These are phyloP conservation scores for Monilinia fructigena DNA, from an alignment of 2,329 filamentous ascomycete species.

Conservation along the genomic window DNA sequence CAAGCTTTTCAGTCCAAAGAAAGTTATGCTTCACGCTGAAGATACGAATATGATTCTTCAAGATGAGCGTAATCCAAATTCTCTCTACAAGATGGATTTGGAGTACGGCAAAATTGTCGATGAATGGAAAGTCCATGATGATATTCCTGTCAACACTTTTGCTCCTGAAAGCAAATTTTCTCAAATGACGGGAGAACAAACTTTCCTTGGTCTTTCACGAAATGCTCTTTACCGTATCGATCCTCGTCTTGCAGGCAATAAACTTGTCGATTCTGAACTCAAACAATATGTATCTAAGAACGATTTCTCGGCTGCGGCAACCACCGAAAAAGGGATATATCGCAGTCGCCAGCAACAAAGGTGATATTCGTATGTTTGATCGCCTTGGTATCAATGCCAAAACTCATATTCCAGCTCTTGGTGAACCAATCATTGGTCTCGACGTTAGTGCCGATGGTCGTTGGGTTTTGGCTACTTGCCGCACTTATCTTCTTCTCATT, in stretches of 20 bases:
- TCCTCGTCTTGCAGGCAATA: constrained; percentile 83
- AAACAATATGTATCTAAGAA: constrained; percentile 98
- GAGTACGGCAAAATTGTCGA: constrained; percentile 98
- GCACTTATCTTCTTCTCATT: constrained; percentile 91
- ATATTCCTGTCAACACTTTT: constrained; percentile 89
- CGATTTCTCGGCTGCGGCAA: constrained; percentile 90
- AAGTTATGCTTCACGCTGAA: constrained; percentile 42
- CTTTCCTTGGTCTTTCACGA: constrained; percentile 87
- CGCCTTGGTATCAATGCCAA: constrained; percentile 96
- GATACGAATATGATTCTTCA: constrained; percentile 42
- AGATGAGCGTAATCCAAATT: constrained; percentile 69
- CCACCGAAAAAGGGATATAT: constrained; percentile 94
- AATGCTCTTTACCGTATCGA: constrained; percentile 95
- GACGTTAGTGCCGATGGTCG: constrained; percentile 94
- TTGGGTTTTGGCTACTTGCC: constrained; percentile 92
- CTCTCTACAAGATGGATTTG: constrained; percentile 94
- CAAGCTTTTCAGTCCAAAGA: constrained; percentile 87
- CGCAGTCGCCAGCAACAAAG: constrained; percentile 95
- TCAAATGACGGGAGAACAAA: constrained; percentile 93
- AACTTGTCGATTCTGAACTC: constrained; percentile 87
- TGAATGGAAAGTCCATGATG: constrained; percentile 97
- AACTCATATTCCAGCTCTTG: constrained; percentile 91
- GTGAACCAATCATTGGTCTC: constrained; percentile 90
- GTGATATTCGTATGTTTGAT: constrained; percentile 95
- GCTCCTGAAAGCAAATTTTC: constrained; percentile 97